A percentile compares a stretch with the other conserved stretches of the same genome.
Conservation (phyloP, 495 filamentous ascomycete genomes). For the Podospora tetraspora region DNA sequence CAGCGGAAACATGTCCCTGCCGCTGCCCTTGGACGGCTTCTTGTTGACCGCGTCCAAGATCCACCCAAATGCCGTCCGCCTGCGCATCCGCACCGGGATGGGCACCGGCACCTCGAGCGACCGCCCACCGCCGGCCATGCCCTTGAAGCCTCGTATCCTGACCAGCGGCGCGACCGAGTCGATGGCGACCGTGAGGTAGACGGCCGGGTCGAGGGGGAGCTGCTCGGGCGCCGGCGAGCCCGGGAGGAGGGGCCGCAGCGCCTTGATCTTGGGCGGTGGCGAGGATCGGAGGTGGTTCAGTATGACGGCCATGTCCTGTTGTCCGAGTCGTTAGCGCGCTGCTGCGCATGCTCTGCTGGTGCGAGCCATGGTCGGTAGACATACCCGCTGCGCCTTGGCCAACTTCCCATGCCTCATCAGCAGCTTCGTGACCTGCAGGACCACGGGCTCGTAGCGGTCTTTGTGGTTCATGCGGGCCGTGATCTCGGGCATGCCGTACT, state of each 20-base stretch:
- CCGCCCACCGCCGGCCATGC: constrained; percentile 77
- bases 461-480: constrained; percentile 58
- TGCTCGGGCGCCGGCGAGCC: constrained; percentile 65
- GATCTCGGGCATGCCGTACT: constrained; percentile 65
- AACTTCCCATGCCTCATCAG: constrained; percentile 88
- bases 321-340: constrained; percentile 8
- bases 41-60: constrained; percentile 76
- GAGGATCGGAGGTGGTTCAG: constrained; percentile 83
- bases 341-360: neutral
- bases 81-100: constrained; percentile 64
- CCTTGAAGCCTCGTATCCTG: constrained; percentile 66
- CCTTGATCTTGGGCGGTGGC: constrained; percentile 65
- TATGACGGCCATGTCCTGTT: constrained; percentile 76
- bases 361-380: constrained; percentile 12
- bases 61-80: constrained; percentile 75
- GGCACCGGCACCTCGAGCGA: constrained; percentile 80
- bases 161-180: constrained; percentile 93
- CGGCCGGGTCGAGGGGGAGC: constrained; percentile 69
- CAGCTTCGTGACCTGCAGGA: constrained; percentile 81
- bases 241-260: constrained; percentile 63
- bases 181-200: constrained; percentile 80
- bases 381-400: constrained; percentile 73
- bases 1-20: constrained; percentile 60
- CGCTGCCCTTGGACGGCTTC: constrained; percentile 59
- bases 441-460: constrained; percentile 72